phyloP scores from a whole-genome alignment of 805 yeast genomes.

The Candida verbasci region DNA sequence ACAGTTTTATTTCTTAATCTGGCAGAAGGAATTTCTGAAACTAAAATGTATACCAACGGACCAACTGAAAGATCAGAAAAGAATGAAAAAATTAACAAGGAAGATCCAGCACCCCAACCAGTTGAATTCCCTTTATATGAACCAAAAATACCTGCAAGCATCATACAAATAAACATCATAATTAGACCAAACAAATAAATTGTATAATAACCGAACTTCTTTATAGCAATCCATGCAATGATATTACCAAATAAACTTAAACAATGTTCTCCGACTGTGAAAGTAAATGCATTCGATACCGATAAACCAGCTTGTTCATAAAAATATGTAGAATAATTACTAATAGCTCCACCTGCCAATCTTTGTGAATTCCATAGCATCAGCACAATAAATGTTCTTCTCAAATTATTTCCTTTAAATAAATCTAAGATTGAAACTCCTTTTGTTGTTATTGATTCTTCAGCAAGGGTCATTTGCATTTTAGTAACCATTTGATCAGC shows the following conservation, averaged over 20 bases:
- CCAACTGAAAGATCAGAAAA: conserved; percentile 41
- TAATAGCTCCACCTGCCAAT: conserved; percentile 43
- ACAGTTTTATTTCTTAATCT: conserved; percentile 34
- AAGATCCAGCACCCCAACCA: conserved; percentile 45
- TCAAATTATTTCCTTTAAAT: conserved; percentile 41
- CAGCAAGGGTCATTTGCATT: conserved; percentile 43
- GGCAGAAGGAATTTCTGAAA: conserved; percentile 34
- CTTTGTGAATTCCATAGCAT: conserved; percentile 43
- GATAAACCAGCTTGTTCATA: conserved; percentile 47
- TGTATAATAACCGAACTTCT: conserved; percentile 36
- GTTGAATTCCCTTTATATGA: conserved; percentile 18
- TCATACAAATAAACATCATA: conserved; percentile 27
- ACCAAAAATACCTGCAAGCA: conserved; percentile 43
- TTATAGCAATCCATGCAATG: conserved; percentile 42
- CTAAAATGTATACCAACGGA: conserved; percentile 35
- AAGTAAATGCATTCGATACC: conserved; percentile 39
- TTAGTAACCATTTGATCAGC: conserved; percentile 39
- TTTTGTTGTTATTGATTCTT: conserved; percentile 21
- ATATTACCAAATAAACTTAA: conserved; percentile 43
- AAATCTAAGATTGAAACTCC: conserved; percentile 38
- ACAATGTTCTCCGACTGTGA: conserved; percentile 42
- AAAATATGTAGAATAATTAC: conserved; percentile 49
- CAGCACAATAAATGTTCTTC: conserved; percentile 50
- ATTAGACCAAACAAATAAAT: conserved; percentile 36
- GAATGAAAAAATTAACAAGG: conserved; percentile 43